A percentile compares a stretch with the other conserved stretches of the same genome.
These are phyloP conservation scores for Sclerotinia borealis DNA, from an alignment of 2,329 filamentous ascomycete species.

Conservation along the genomic window DNA sequence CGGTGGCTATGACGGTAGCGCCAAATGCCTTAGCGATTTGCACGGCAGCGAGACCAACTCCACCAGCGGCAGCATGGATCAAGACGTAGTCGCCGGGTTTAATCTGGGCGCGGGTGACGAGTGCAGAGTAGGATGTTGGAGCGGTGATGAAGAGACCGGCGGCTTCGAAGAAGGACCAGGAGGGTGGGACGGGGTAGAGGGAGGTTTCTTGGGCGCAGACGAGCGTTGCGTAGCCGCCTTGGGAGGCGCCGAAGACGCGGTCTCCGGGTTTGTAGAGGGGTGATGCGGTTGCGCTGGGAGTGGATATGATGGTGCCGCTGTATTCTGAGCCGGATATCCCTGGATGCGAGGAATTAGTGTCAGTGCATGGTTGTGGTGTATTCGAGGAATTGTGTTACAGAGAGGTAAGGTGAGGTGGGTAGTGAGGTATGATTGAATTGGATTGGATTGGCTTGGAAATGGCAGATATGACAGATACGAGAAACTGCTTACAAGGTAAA, in stretches of 20 bases:
- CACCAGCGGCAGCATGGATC: conserved; percentile 86
- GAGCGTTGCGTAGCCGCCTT: conserved; percentile 81
- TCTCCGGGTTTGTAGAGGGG: conserved; percentile 70
- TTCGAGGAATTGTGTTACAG: no score
- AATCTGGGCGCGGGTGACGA: conserved; percentile 72
- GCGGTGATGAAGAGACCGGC: conserved; percentile 89
- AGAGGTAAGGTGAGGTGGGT: background rate
- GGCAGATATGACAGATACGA: background rate
- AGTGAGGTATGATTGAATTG: background rate
- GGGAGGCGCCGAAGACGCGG: conserved; percentile 77
- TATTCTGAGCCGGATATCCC: conserved; percentile 79
- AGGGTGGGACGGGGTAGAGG: conserved; percentile 67
- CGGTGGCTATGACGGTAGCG: conserved; percentile 88
- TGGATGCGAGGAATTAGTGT: background rate
- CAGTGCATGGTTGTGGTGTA: background rate
- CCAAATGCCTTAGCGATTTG: conserved; percentile 91
- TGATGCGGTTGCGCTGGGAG: conserved; percentile 46
- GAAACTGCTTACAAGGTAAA: conserved; percentile 58
- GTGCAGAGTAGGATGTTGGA: conserved; percentile 78
- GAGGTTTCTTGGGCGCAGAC: conserved; percentile 59
- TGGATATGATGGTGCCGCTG: conserved; percentile 66
- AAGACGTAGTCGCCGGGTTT: conserved; percentile 80
- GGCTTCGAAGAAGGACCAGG: conserved; percentile 79
- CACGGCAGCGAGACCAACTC: conserved; percentile 84
- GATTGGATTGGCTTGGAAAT: background rate